Evolutionary conservation across 192 early-diverging fungal genomes (phyloP).

Genomic region (Podila verticillata): DNA sequence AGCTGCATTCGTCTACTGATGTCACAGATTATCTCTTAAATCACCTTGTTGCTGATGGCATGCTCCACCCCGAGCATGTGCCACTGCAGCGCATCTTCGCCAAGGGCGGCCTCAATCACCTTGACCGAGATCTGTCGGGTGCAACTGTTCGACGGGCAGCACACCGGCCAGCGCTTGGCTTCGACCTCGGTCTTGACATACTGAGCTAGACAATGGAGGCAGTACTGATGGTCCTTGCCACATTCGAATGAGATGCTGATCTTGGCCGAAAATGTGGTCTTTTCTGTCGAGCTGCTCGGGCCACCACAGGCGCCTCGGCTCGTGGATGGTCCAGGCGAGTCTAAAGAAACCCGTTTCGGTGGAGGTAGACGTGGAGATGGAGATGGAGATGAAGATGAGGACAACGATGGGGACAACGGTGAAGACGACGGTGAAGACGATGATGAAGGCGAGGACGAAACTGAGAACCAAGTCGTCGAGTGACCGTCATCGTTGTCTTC

Average conservation of each 20-base stretch:
- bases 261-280: neutral
- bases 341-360: too few species aligned
- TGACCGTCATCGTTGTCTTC: neutral
- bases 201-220: constrained; percentile 8
- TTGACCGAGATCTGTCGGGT: neutral
- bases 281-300: neutral
- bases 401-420: neutral
- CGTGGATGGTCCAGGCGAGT: too few species aligned
- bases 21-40: neutral
- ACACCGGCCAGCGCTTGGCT: constrained; percentile 15
- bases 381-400: neutral
- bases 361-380: too few species aligned
- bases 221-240: constrained; percentile 13
- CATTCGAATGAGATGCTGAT: constrained; percentile 8
- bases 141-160: constrained; percentile 6
- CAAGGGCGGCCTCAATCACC: constrained; percentile 16
- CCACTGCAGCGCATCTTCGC: constrained; percentile 10
- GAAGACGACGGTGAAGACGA: neutral
- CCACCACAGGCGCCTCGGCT: too few species aligned
- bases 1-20: neutral
- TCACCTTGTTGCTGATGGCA: constrained; percentile 29
- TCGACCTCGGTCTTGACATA: constrained; percentile 17
- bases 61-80: constrained; percentile 21
- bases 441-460: neutral
- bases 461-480: neutral